Evolutionary conservation across 2,329 filamentous ascomycete genomes (phyloP).

Genomic region (Blumeria graminis): DNA sequence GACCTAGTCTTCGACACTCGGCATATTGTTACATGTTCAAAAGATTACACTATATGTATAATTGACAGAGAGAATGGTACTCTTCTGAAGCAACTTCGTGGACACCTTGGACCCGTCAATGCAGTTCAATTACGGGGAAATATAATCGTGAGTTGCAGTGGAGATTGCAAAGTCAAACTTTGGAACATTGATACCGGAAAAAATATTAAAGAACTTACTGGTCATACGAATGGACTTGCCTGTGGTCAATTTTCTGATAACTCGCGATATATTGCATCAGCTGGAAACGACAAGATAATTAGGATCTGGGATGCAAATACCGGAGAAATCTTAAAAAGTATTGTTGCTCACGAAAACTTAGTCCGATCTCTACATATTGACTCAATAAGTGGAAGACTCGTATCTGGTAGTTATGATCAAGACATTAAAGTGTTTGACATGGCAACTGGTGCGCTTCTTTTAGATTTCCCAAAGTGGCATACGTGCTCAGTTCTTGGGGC

Average conservation of each 20-base stretch:
- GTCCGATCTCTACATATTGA: slow-evolving; percentile 85
- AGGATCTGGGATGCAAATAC: slow-evolving; percentile 91
- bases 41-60: slow-evolving; percentile 80
- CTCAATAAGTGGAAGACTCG: slow-evolving; percentile 57
- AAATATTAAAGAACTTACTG: slow-evolving; percentile 71
- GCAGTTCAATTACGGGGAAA: slow-evolving; percentile 88
- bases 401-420: slow-evolving; percentile 85
- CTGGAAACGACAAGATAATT: slow-evolving; percentile 85
- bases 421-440: slow-evolving; percentile 91
- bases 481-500: slow-evolving; percentile 90
- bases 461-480: slow-evolving; percentile 86
- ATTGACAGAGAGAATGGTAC: slow-evolving; percentile 68
- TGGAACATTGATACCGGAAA: slow-evolving; percentile 85
- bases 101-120: slow-evolving; percentile 82
- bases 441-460: slow-evolving; percentile 49
- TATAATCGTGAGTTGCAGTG: slow-evolving; percentile 76
- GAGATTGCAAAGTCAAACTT: slow-evolving; percentile 78
- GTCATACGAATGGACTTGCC: slow-evolving; percentile 79
- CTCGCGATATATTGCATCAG: slow-evolving; percentile 76
- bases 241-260: slow-evolving; percentile 94
- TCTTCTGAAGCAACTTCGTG: slow-evolving; percentile 54
- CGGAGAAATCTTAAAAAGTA: slow-evolving; percentile 56
- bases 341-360: slow-evolving; percentile 61
- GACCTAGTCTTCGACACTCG: slow-evolving; percentile 82
- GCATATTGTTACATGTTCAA: slow-evolving; percentile 91